Conservation (phyloP, 83 land plant genomes). For the Larix sibirica region DNA sequence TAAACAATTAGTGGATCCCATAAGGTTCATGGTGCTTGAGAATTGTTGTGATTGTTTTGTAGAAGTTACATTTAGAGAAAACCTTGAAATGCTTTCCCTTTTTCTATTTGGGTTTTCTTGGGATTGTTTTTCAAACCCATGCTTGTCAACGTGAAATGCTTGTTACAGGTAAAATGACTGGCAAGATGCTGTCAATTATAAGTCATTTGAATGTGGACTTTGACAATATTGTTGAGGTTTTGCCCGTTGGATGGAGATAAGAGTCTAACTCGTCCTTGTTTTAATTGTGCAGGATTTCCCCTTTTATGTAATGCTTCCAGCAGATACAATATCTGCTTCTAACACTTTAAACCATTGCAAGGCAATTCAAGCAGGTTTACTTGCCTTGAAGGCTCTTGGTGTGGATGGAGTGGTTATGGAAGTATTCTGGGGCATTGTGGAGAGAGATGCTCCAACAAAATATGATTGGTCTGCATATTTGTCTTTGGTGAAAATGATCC, state of each 20-base stretch:
- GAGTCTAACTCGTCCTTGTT: not conserved
- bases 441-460: constrained; percentile 43
- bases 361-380: constrained; percentile 67
- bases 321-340: constrained; percentile 48
- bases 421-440: constrained; percentile 73
- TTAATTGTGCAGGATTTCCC: constrained; percentile 17
- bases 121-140: too few species aligned
- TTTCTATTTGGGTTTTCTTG: too few species aligned
- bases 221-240: not conserved
- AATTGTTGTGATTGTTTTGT: too few species aligned
- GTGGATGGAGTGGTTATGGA: constrained; percentile 77
- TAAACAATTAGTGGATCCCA: too few species aligned
- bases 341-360: constrained; percentile 46
- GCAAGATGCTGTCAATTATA: not conserved
- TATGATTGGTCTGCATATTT: constrained; percentile 66
- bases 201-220: not conserved
- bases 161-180: not conserved
- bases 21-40: too few species aligned
- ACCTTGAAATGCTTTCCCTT: too few species aligned
- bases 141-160: too few species aligned
- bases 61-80: too few species aligned
- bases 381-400: constrained; percentile 66
- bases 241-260: not conserved
- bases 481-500: constrained; percentile 50
- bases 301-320: constrained; percentile 65